Evolutionary conservation across 1,284 basidiomycete species (phyloP), one percentile per base, ranked within the genome.

Genomic region (Ustilago trichophora): DNA sequence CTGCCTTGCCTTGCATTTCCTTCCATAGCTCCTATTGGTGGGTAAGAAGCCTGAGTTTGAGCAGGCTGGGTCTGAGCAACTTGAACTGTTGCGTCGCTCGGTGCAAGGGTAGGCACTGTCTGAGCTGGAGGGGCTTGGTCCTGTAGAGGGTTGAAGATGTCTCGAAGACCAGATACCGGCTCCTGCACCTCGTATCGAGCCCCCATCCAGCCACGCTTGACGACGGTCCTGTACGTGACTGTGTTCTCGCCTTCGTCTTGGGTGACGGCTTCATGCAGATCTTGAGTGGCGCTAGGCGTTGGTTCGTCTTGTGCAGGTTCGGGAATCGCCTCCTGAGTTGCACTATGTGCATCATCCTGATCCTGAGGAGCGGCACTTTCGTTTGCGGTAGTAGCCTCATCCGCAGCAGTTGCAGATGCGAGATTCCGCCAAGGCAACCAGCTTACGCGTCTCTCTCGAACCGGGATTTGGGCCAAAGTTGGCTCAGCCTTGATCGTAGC

Each of bases 141-240:
- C n/a, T n/a, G n/a, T n/a, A 46, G 35, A 18, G 42, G 25, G 25
- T 51, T 35, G 25, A 45, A 51, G 6, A 56, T n/a, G 15, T 49
- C 40, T 5, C 35, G 47, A 33, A 51, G 24, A 26, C 18, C 40
- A 3, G 40, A 18, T 0, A 65, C 32, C 3, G 52, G 60, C 24
- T 65, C 67, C 18, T 70, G 52, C 21, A 70, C 67, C 36, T 70
- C 62, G 34, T 70, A 70, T 0, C 56, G 48, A 5, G 48, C 52
- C 8, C 67, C 67, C 45, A 70, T 55, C 67, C 67, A 70, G 26
- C 67, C 67, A n/a, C 67, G 60, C 35, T 70, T 70, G 32, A 52
- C 37, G 0, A 70, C 55, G 2, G 62, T 69, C 13, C 56, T 38
- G 52, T 64, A 59, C 3, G 51, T 69, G 26, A 68, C 35, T 1